phyloP scores from a whole-genome alignment of 371 early-diverging fungal genomes.

The Mucor circinelloides region DNA sequence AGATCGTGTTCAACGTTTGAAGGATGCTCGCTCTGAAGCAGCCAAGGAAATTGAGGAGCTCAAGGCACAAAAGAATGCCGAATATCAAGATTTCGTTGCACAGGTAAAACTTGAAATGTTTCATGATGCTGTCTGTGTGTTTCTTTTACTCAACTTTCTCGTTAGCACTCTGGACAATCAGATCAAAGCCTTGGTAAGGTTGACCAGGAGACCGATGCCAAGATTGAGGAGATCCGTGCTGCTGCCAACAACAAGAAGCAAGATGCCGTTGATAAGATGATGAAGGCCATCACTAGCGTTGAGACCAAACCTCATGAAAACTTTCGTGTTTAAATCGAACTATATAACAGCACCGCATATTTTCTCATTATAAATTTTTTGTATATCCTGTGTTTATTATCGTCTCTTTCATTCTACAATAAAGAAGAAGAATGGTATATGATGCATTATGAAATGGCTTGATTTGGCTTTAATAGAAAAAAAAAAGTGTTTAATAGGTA shows the following conservation, averaged over 20 bases:
- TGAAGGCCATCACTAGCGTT: constrained; percentile 74
- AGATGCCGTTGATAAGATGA: constrained; percentile 70
- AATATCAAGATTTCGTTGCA: constrained; percentile 82
- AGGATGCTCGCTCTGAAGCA: constrained; percentile 94
- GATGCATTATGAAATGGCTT: background rate
- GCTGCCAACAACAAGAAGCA: constrained; percentile 72
- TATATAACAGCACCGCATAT: background rate
- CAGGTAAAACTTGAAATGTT: constrained; percentile 54
- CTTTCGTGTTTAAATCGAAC: constrained; percentile 40
- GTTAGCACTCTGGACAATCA: constrained; percentile 77
- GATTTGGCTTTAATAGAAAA: background rate
- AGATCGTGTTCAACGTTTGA: constrained; percentile 93
- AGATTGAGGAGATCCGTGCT: constrained; percentile 69
- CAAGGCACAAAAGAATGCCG: constrained; percentile 82
- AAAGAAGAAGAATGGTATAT: background rate
- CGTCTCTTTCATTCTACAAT: background rate
- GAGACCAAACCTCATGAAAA: constrained; percentile 73
- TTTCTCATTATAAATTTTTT: background rate
- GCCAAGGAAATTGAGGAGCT: constrained; percentile 89
- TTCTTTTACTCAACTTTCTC: background rate
- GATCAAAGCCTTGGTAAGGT: constrained; percentile 72
- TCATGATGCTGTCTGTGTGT: background rate
- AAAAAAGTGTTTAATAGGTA: background rate
- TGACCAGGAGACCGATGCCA: constrained; percentile 78
- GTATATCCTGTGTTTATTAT: background rate